Evolutionary conservation across 2,329 filamentous ascomycete species (phyloP).

Genomic region (Leptographium wingfieldii): DNA sequence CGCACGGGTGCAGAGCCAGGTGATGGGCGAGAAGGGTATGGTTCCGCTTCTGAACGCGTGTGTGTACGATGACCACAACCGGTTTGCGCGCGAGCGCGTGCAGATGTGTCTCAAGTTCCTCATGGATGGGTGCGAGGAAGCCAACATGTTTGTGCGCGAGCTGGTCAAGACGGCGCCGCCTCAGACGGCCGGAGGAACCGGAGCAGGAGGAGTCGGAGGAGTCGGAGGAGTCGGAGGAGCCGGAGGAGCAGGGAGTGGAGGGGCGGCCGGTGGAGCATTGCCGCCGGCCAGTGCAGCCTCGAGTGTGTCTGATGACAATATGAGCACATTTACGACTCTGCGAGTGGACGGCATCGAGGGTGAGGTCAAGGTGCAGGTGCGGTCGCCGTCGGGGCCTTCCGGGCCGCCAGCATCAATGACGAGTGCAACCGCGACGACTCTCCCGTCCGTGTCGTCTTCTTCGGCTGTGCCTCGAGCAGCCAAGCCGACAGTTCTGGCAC

Average conservation of each 20-base stretch:
- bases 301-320: slow-evolving; percentile 8
- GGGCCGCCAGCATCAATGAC: slow-evolving; percentile 1
- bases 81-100: slow-evolving; percentile 84
- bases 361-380: slow-evolving; percentile 43
- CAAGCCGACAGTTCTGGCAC: not conserved
- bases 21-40: slow-evolving; percentile 73
- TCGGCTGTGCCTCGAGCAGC: not conserved
- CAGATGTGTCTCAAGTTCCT: slow-evolving; percentile 81
- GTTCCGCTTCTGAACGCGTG: slow-evolving; percentile 83
- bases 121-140: slow-evolving; percentile 61
- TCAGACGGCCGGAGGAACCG: slow-evolving; percentile 11
- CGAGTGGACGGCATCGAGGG: slow-evolving; percentile 43
- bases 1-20: slow-evolving; percentile 72
- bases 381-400: slow-evolving; percentile 11
- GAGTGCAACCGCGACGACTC: not conserved
- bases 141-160: slow-evolving; percentile 57
- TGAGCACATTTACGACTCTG: slow-evolving; percentile 24
- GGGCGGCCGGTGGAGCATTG: too few species aligned
- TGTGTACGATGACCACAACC: slow-evolving; percentile 82
- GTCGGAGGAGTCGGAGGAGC: not conserved
- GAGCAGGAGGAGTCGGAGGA: not conserved
- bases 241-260: not conserved
- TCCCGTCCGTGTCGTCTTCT: not conserved
- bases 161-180: slow-evolving; percentile 29
- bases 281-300: not conserved